phyloP scores from a whole-genome alignment of 305 asterid species.

The Caryopteris hybrid region DNA sequence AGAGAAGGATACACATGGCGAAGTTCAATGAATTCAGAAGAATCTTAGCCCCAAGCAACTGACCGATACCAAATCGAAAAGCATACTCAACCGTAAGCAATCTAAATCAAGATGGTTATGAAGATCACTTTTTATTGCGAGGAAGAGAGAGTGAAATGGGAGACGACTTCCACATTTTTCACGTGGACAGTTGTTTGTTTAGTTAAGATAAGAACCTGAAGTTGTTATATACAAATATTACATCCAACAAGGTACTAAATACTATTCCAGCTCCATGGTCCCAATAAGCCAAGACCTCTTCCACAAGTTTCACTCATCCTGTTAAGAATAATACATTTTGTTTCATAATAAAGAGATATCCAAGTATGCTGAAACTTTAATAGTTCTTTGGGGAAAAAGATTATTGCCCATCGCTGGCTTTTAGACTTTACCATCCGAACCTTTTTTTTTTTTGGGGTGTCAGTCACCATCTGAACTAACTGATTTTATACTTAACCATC shows the following conservation, averaged over 20 bases:
- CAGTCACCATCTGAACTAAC: neutral
- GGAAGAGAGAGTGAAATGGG: neutral
- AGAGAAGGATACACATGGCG: neutral
- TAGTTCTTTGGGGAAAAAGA: neutral
- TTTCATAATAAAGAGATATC: neutral
- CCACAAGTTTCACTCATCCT: constrained; percentile 29
- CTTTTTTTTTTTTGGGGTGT: too few relatives aligned
- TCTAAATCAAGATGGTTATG: neutral
- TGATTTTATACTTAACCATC: neutral
- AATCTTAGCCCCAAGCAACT: neutral
- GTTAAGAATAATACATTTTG: constrained; percentile 15
- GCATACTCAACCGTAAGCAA: neutral
- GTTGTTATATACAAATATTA: neutral
- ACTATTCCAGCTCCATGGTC: neutral
- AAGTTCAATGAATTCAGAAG: neutral
- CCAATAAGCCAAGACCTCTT: neutral
- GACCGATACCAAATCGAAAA: neutral
- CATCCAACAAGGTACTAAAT: neutral
- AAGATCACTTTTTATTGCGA: neutral
- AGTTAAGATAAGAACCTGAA: constrained; percentile 7
- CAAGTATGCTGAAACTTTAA: neutral
- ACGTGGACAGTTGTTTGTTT: neutral
- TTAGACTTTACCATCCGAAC: neutral
- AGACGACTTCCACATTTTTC: neutral
- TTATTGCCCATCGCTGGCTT: neutral